Conservation (phyloP, 176 grass and related monocot genomes). For the Cenchrus americanus region DNA sequence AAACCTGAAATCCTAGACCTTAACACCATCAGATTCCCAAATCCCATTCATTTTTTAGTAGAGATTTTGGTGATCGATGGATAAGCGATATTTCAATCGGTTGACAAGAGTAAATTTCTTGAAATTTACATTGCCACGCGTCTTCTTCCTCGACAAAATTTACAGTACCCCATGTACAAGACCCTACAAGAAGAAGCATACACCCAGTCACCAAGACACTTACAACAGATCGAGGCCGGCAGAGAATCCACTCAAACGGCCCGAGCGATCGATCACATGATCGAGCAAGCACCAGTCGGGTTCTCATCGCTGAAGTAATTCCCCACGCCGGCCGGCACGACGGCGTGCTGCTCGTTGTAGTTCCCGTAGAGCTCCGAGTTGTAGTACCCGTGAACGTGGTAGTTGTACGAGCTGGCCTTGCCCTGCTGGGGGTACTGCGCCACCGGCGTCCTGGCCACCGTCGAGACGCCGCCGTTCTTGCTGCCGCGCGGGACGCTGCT, state of each 20-base stretch:
- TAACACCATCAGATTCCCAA: no score
- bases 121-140: background rate
- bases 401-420: constrained; percentile 74
- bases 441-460: background rate
- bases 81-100: no score
- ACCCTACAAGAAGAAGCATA: background rate
- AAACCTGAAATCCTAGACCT: no score
- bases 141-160: background rate
- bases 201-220: background rate
- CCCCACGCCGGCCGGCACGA: constrained; percentile 34
- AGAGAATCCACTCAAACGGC: background rate
- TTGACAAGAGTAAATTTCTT: background rate
- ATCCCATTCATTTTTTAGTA: no score
- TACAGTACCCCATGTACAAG: background rate
- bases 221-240: background rate
- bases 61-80: no score
- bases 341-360: constrained; percentile 25
- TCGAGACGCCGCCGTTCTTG: background rate
- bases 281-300: constrained; percentile 56
- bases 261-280: constrained; percentile 54
- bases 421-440: constrained; percentile 2
- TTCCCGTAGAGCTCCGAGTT: constrained; percentile 55
- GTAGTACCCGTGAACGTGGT: constrained; percentile 69
- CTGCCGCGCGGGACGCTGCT: constrained; percentile 12
- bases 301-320: constrained; percentile 87